Evolutionary conservation across 2,329 filamentous ascomycete species (phyloP).

Genomic region (Cercospora berteroae): DNA sequence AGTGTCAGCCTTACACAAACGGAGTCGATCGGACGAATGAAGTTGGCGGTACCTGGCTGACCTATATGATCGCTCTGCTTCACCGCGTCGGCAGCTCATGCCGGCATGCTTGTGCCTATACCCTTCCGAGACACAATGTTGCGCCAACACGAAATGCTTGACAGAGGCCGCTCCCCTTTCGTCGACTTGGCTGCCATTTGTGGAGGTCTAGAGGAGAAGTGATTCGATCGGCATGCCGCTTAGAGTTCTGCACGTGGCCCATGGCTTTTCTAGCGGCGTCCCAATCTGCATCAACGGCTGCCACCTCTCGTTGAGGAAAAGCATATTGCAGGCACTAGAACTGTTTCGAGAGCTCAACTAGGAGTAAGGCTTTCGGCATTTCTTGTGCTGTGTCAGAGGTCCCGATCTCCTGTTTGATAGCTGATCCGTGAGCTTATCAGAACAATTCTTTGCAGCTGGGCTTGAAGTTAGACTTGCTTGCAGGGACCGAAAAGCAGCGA

Average conservation of each 20-base stretch:
- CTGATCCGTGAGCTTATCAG: not conserved
- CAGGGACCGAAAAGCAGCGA: no score
- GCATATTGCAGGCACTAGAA: not conserved
- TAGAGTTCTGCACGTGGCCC: constrained; percentile 7
- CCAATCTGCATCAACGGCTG: not conserved
- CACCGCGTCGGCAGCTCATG: constrained; percentile 1
- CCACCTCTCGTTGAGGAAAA: not conserved
- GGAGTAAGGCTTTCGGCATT: not conserved
- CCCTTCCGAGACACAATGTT: not conserved
- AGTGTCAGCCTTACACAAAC: not conserved
- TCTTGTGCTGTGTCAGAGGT: not conserved
- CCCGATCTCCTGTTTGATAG: not conserved
- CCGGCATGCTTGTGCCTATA: not conserved
- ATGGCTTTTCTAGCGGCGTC: constrained; percentile 1
- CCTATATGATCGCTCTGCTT: not conserved
- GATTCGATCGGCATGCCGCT: constrained; percentile 4
- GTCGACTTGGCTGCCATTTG: constrained; percentile 3
- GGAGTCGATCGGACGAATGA: not conserved
- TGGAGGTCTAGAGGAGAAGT: not conserved
- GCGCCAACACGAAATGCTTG: not conserved
- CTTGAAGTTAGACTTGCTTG: not conserved
- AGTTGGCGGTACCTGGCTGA: not conserved
- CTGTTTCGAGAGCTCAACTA: not conserved
- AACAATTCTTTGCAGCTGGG: not conserved
- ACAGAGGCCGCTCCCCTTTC: not conserved